A percentile compares a stretch with the other conserved stretches of the same genome.
phyloP scores from a whole-genome alignment of 345 rosid species.

The Acer yangbiense region DNA sequence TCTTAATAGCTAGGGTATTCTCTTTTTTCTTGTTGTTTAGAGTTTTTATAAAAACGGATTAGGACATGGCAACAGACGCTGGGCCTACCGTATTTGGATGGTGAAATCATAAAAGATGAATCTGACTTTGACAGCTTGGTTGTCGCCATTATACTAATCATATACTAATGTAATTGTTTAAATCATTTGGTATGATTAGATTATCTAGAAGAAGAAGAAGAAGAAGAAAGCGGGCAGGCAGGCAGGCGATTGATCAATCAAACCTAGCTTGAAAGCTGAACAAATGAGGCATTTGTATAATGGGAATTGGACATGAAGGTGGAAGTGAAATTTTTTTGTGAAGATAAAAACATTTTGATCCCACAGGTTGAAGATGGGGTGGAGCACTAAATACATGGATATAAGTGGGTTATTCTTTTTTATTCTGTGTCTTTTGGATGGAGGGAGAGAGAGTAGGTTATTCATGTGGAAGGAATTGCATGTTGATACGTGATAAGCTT shows the following conservation, averaged over 20 bases:
- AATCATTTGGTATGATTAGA: constrained; percentile 29
- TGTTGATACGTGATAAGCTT: not conserved
- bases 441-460: constrained; percentile 32
- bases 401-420: not conserved
- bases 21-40: not conserved
- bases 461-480: constrained; percentile 39
- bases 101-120: constrained; percentile 18
- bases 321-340: not conserved
- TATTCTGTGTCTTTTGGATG: not conserved
- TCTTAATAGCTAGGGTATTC: not conserved
- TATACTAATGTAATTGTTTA: constrained; percentile 10
- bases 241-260: constrained; percentile 9
- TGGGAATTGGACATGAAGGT: not conserved
- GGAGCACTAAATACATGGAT: not conserved
- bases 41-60: not conserved
- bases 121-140: constrained; percentile 28
- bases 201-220: constrained; percentile 21
- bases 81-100: constrained; percentile 9
- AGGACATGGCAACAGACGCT: constrained; percentile 29
- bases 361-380: not conserved
- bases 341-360: constrained; percentile 8
- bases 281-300: not conserved
- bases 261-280: constrained; percentile 6
- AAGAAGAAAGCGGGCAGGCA: not conserved
- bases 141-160: constrained; percentile 20